Percentiles rank a stretch among this genome's conserved stretches.
Evolutionary conservation across 2,329 filamentous ascomycete genomes (phyloP).

Genomic region (Phialophora macrospora): DNA sequence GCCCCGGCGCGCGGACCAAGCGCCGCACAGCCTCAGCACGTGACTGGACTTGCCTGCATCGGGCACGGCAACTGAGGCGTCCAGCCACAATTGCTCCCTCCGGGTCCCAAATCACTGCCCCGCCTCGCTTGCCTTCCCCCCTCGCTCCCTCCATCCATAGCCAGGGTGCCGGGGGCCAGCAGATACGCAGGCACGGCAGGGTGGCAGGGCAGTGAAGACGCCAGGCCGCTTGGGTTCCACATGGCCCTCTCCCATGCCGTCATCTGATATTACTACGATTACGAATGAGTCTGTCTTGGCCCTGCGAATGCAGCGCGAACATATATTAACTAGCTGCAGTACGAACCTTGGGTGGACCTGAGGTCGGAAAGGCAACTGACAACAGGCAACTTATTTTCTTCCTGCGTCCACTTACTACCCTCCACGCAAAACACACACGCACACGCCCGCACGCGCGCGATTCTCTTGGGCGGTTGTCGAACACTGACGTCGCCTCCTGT

Average conservation of each 20-base stretch:
- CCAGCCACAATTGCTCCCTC: slow-evolving; percentile 5
- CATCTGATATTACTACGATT: neutral
- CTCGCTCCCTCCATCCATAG: neutral
- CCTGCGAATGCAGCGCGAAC: neutral
- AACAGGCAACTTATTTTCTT: slow-evolving; percentile 5
- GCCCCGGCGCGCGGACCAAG: slow-evolving; percentile 11
- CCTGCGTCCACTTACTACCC: neutral
- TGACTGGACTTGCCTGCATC: slow-evolving; percentile 7
- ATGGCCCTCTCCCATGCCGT: neutral
- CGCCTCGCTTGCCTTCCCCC: neutral
- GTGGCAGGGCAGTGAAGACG: neutral
- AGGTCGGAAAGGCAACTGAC: neutral
- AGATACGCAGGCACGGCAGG: neutral
- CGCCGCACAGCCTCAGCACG: slow-evolving; percentile 3
- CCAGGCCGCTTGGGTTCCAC: too few relatives aligned
- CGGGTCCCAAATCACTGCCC: slow-evolving; percentile 4
- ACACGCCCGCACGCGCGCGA: neutral
- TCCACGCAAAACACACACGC: too few relatives aligned
- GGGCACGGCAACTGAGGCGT: neutral
- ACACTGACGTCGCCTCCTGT: neutral
- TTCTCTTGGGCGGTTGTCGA: neutral
- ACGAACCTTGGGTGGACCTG: neutral
- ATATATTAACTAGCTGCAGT: slow-evolving; percentile 4
- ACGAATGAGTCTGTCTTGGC: slow-evolving; percentile 15
- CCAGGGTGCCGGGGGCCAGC: too few relatives aligned